Percentiles rank a stretch among this genome's conserved stretches.
These are phyloP conservation scores for Cadophora malorum DNA, from an alignment of 2,329 filamentous ascomycete species.

Conservation along the genomic window DNA sequence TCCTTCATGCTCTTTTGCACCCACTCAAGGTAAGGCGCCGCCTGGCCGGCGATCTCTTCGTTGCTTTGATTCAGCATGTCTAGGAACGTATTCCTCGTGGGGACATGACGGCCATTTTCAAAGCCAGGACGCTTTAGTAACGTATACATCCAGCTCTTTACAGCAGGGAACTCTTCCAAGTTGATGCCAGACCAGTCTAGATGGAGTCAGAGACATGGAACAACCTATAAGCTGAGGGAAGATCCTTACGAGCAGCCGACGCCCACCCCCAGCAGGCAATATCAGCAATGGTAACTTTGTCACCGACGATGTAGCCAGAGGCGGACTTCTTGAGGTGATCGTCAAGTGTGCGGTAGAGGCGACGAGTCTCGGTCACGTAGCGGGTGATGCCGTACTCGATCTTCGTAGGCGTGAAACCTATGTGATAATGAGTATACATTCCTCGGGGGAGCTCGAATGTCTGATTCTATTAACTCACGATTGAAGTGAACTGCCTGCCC, in stretches of 20 bases:
- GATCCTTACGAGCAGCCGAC: conserved; percentile 20
- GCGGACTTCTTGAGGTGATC: conserved; percentile 66
- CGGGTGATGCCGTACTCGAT: conserved; percentile 84
- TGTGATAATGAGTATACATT: too few species aligned
- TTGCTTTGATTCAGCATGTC: too few species aligned
- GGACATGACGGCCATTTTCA: conserved; percentile 80
- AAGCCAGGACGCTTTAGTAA: conserved; percentile 73
- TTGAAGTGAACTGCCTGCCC: too few species aligned
- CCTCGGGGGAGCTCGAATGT: conserved; percentile 50
- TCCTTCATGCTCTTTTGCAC: too few species aligned
- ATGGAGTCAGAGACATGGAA: too few species aligned
- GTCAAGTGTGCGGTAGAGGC: conserved; percentile 80
- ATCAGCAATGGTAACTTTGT: conserved; percentile 76
- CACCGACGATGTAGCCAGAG: conserved; percentile 68
- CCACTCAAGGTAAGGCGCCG: too few species aligned
- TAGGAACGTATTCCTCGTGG: conserved; percentile 42
- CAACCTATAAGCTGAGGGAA: conserved; percentile 11
- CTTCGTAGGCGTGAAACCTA: conserved; percentile 77
- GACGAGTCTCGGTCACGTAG: conserved; percentile 81
- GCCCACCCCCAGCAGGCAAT: conserved; percentile 72
- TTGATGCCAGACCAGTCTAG: too few species aligned
- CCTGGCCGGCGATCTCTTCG: too few species aligned
- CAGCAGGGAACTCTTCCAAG: conserved; percentile 52
- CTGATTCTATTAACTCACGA: too few species aligned
- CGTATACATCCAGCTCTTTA: conserved; percentile 79